Evolutionary conservation across 768 basidiomycete species (phyloP).

Genomic region (Tulasnella sp.): DNA sequence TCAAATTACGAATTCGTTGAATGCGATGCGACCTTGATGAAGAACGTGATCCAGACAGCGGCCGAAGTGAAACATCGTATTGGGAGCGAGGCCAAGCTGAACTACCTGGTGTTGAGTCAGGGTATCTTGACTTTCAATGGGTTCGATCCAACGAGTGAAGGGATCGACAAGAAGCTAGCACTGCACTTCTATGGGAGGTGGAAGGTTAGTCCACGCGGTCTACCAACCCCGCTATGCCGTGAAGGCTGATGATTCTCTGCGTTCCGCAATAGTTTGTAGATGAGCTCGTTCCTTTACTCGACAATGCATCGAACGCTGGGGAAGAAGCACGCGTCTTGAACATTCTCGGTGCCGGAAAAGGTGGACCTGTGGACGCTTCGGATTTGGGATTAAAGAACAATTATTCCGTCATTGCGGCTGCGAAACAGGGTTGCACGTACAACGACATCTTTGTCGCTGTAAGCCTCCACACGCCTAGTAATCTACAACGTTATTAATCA

Average conservation of each 20-base stretch:
- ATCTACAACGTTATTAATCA: not conserved
- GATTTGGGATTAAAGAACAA: conserved; percentile 28
- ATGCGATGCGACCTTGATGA: conserved; percentile 34
- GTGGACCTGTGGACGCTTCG: not conserved
- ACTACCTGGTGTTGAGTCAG: conserved; percentile 26
- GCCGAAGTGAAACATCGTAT: not conserved
- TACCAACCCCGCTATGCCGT: not conserved
- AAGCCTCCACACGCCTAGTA: not conserved
- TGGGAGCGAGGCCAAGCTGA: not conserved
- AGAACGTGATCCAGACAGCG: conserved; percentile 15
- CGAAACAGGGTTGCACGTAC: conserved; percentile 13
- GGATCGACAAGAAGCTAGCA: conserved; percentile 28
- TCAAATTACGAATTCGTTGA: conserved; percentile 35
- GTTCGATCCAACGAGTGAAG: conserved; percentile 25
- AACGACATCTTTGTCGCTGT: conserved; percentile 25
- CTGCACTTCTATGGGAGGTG: conserved; percentile 28
- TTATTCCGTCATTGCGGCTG: conserved; percentile 1
- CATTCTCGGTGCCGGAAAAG: conserved; percentile 10
- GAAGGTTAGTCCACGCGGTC: conserved; percentile 3
- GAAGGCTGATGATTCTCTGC: not conserved
- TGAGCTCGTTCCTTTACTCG: conserved; percentile 25
- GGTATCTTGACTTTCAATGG: conserved; percentile 27
- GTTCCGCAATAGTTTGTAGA: conserved; percentile 15
- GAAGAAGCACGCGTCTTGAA: conserved; percentile 28
- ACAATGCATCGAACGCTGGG: conserved; percentile 26